Conservation (phyloP, 257 asterid species). For the Penstemon eatonii region DNA sequence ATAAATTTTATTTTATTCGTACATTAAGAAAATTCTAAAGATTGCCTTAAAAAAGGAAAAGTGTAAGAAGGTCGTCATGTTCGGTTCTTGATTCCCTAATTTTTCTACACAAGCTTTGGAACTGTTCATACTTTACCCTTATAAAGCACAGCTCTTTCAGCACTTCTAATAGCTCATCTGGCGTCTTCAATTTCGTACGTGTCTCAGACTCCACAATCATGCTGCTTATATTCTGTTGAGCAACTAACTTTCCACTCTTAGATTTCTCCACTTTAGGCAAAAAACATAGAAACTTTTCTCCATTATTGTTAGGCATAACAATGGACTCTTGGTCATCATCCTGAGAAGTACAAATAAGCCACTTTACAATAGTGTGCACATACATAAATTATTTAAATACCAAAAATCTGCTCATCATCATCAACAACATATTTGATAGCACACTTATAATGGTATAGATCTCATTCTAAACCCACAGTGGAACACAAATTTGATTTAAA, state of each 20-base stretch:
- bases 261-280: conserved; percentile 87
- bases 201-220: conserved; percentile 85
- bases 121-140: conserved; percentile 53
- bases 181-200: conserved; percentile 76
- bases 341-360: conserved; percentile 41
- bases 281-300: conserved; percentile 83
- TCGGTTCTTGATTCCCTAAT: conserved; percentile 5
- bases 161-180: conserved; percentile 92
- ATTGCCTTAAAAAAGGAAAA: not conserved
- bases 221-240: conserved; percentile 82
- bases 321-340: conserved; percentile 83
- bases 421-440: too few relatives aligned
- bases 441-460: too few relatives aligned
- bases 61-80: not conserved
- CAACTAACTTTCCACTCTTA: conserved; percentile 62
- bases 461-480: too few relatives aligned
- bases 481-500: too few relatives aligned
- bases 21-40: conserved; percentile 1
- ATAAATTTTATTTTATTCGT: not conserved
- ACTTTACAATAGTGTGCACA: not conserved
- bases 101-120: conserved; percentile 12
- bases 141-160: conserved; percentile 81
- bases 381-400: conserved; percentile 13
- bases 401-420: conserved; percentile 11
- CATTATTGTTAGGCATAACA: conserved; percentile 70